Evolutionary conservation across 306 rosid genomes (phyloP), one percentile per base, ranked within the genome.

Genomic region (Quercus suber): DNA sequence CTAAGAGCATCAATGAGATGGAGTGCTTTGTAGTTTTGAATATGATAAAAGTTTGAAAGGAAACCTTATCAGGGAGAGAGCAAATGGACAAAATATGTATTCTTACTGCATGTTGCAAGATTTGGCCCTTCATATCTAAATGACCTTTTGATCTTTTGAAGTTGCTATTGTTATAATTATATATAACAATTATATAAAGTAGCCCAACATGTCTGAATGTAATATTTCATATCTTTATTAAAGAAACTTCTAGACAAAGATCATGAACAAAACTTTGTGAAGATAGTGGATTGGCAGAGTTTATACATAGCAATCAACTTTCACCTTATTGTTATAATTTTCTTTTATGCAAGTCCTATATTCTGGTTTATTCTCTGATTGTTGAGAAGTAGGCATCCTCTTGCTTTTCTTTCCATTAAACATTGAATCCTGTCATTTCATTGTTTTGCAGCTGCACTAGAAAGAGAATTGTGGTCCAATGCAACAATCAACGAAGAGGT

Each of bases 401-500:
- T 25, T 57, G 33, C 37, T 35, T 31, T 33, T 70, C 52, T 19
- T 55, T 5, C 64, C 68, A 30, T 45, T 43, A 51, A 53, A 71
- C 64, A 68, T 41, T 76, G 75, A 74, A 77, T 79, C 33, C 45
- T 52, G 64, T 41, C 28, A 28, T 70, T 81, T 76, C 69, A 78
- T 75, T 80, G 78, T 82, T 79, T 58, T 88, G 91, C 96, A 95
- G 99, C 98, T 78, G 92, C 98, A 57, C 87, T 95, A 59, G 99
- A 95, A 79, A 90, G 97, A 80, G 99, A 95, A 81, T 82, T 95
- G 82, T 95, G 98, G 98, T 88, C 98, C 59, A 76, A 93, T 19
- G 96, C 95, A 85, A 92, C 96, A 73, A 90, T 95, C 82, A 95
- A 91, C 76, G 99, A 92, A 78, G 97, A 90, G 87, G 96, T 95